Conservation (phyloP, 2,329 filamentous ascomycete species). For the Thelonectria discophora region DNA sequence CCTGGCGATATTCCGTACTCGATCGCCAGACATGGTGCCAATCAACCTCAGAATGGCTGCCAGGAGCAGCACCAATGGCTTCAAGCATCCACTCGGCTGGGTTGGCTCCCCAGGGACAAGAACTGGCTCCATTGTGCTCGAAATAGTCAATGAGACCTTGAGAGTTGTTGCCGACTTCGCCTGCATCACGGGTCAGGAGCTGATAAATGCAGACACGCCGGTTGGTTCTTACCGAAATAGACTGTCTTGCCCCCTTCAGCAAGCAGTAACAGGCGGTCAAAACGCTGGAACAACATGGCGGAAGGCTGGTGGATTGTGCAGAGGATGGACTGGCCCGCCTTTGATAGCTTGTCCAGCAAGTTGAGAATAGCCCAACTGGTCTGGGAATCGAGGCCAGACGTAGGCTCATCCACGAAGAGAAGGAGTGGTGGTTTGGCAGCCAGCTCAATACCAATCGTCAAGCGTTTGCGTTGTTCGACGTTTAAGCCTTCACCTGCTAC, state of each 20-base stretch:
- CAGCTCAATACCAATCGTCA: slow-evolving; percentile 58
- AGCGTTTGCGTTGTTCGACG: slow-evolving; percentile 58
- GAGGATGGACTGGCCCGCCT: slow-evolving; percentile 57
- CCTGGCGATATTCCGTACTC: slow-evolving; percentile 62
- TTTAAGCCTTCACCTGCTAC: slow-evolving; percentile 54
- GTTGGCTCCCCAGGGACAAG: slow-evolving; percentile 73
- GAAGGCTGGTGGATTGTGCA: slow-evolving; percentile 61
- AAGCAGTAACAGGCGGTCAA: slow-evolving; percentile 64
- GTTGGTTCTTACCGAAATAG: slow-evolving; percentile 25
- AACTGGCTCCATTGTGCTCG: slow-evolving; percentile 71
- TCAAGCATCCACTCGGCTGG: slow-evolving; percentile 63
- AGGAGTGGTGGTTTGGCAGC: slow-evolving; percentile 54
- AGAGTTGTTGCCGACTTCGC: slow-evolving; percentile 76
- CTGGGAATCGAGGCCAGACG: slow-evolving; percentile 63
- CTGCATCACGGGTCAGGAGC: slow-evolving; percentile 68
- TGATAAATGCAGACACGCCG: no score
- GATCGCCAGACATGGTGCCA: slow-evolving; percentile 68
- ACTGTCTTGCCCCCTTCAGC: slow-evolving; percentile 27
- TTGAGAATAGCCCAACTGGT: slow-evolving; percentile 75
- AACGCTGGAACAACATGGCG: slow-evolving; percentile 45
- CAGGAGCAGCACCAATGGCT: slow-evolving; percentile 66
- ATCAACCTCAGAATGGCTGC: slow-evolving; percentile 66
- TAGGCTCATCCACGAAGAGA: slow-evolving; percentile 62
- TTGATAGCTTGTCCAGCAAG: slow-evolving; percentile 69
- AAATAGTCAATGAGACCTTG: slow-evolving; percentile 76